Percentiles rank a stretch among this genome's conserved stretches.
Evolutionary conservation across 345 rosid species (phyloP).

Genomic region (Euphorbia pulcherrima): DNA sequence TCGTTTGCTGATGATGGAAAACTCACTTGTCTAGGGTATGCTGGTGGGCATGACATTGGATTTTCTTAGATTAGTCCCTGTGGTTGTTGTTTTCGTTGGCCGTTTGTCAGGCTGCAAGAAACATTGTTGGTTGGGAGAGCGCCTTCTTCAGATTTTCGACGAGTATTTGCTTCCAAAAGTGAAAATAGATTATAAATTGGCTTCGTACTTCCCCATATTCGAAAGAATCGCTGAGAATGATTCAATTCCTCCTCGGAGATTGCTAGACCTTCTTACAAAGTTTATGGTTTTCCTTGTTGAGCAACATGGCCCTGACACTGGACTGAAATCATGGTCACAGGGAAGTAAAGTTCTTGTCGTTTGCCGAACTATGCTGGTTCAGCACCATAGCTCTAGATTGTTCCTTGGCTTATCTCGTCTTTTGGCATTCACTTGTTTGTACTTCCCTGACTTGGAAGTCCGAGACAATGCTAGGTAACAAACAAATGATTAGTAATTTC

Average conservation of each 20-base stretch:
- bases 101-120: constrained; percentile 67
- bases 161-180: constrained; percentile 65
- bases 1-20: constrained; percentile 17
- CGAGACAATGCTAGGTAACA: constrained; percentile 85
- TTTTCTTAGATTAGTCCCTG: constrained; percentile 66
- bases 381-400: constrained; percentile 80
- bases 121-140: constrained; percentile 78
- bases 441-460: constrained; percentile 92
- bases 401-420: constrained; percentile 77
- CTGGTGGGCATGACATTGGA: constrained; percentile 67
- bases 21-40: constrained; percentile 51
- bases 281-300: constrained; percentile 61
- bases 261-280: constrained; percentile 60
- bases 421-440: constrained; percentile 77
- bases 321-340: constrained; percentile 73
- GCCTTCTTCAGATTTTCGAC: constrained; percentile 70
- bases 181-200: constrained; percentile 45
- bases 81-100: constrained; percentile 57
- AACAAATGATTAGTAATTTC: constrained; percentile 1
- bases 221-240: constrained; percentile 71
- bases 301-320: constrained; percentile 60
- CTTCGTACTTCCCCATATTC: constrained; percentile 70
- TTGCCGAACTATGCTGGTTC: constrained; percentile 79
- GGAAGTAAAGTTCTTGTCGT: constrained; percentile 91
- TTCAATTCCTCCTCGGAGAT: constrained; percentile 64